Evolutionary conservation across 1,284 basidiomycete species (phyloP).

Genomic region (Heterobasidion occidentale): DNA sequence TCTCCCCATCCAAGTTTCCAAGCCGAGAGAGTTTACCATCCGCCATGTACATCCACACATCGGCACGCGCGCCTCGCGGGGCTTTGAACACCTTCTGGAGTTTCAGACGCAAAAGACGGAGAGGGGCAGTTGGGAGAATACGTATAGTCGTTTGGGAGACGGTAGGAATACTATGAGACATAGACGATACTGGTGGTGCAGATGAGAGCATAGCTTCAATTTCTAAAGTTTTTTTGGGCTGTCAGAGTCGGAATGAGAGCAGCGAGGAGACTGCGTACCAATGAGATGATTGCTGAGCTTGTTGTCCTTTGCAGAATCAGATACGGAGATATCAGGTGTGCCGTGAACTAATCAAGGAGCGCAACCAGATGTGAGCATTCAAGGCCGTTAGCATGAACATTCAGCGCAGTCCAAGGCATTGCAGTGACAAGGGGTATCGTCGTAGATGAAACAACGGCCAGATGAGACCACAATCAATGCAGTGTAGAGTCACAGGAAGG

Average conservation of each 20-base stretch:
- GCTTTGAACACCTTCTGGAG: slow-evolving; percentile 24
- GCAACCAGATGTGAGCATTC: neutral
- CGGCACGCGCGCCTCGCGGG: slow-evolving; percentile 18
- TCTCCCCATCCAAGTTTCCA: slow-evolving; percentile 19
- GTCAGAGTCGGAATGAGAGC: neutral
- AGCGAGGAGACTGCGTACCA: slow-evolving; percentile 30
- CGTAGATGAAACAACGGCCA: too few relatives aligned
- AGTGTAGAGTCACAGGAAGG: too few relatives aligned
- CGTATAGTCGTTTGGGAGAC: slow-evolving; percentile 29
- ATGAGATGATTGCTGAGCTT: slow-evolving; percentile 58
- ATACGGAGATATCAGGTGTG: slow-evolving; percentile 32
- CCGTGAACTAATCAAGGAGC: slow-evolving; percentile 49
- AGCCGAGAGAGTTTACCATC: slow-evolving; percentile 39
- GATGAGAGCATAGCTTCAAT: slow-evolving; percentile 24
- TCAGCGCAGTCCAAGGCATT: neutral
- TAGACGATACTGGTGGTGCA: slow-evolving; percentile 11
- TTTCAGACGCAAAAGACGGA: slow-evolving; percentile 41
- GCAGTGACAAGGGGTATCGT: neutral
- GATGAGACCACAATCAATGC: too few relatives aligned
- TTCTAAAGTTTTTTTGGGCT: slow-evolving; percentile 17
- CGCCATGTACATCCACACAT: slow-evolving; percentile 48
- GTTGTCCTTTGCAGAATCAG: slow-evolving; percentile 27
- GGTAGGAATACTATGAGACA: slow-evolving; percentile 5
- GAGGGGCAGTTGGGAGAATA: slow-evolving; percentile 58
- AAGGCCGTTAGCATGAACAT: neutral